A percentile compares a stretch with the other conserved stretches of the same genome.
phyloP scores from a whole-genome alignment of 768 basidiomycete genomes.

The Strobilomyces echinocephalus region DNA sequence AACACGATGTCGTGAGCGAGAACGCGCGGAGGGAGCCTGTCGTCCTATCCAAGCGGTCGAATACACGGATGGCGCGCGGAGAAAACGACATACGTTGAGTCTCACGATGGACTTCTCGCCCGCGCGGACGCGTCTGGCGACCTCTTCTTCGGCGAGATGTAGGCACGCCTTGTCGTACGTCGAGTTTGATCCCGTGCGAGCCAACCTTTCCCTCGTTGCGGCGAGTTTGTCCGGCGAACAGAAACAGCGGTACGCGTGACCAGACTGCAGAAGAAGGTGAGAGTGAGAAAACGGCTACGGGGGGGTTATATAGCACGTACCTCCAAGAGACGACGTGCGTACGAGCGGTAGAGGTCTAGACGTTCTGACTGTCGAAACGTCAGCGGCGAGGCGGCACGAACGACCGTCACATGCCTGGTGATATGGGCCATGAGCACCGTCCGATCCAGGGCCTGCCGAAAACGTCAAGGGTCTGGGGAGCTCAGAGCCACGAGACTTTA shows the following conservation, averaged over 20 bases:
- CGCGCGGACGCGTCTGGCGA: slow-evolving; percentile 61
- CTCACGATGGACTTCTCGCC: slow-evolving; percentile 82
- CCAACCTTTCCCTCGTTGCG: slow-evolving; percentile 63
- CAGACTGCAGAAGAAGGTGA: slow-evolving; percentile 46
- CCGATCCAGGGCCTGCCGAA: slow-evolving; percentile 65
- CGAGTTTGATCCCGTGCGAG: slow-evolving; percentile 65
- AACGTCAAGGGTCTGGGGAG: slow-evolving; percentile 1
- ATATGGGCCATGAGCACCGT: slow-evolving; percentile 79
- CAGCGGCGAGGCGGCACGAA: background rate
- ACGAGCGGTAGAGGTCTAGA: slow-evolving; percentile 73
- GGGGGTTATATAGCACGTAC: slow-evolving; percentile 40
- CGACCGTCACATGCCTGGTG: slow-evolving; percentile 53
- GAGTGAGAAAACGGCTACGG: background rate
- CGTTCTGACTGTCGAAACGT: slow-evolving; percentile 70
- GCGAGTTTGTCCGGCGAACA: slow-evolving; percentile 72
- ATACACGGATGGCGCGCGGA: background rate
- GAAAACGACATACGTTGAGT: slow-evolving; percentile 62
- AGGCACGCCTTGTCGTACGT: slow-evolving; percentile 89
- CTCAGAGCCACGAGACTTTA: slow-evolving; percentile 23
- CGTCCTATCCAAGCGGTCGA: slow-evolving; percentile 42
- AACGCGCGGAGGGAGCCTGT: slow-evolving; percentile 47
- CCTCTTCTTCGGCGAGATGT: slow-evolving; percentile 83
- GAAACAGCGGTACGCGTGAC: slow-evolving; percentile 93
- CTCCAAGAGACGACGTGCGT: slow-evolving; percentile 70
- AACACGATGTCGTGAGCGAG: slow-evolving; percentile 70